phyloP scores from a whole-genome alignment of 2,329 filamentous ascomycete species.

The Aspergillus caelatus region DNA sequence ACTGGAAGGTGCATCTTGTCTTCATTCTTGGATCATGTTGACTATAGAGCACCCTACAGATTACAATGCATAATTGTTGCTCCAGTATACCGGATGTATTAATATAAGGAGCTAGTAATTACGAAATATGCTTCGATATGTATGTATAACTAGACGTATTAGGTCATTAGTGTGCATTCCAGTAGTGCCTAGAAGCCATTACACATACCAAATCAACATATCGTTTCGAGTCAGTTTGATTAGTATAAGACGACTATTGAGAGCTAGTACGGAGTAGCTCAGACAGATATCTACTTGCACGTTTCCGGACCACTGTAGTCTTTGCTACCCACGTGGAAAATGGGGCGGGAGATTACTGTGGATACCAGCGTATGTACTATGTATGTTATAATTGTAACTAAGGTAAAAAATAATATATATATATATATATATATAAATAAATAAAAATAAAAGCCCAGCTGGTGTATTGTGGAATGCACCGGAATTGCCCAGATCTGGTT shows the following conservation, averaged over 20 bases:
- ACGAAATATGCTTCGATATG: not conserved
- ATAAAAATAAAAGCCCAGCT: not conserved
- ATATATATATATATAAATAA: not conserved
- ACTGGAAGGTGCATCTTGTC: too few relatives aligned
- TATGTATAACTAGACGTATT: not conserved
- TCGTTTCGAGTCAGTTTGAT: slow-evolving; percentile 16
- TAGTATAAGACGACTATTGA: slow-evolving; percentile 13
- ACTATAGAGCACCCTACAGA: too few relatives aligned
- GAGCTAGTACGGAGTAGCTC: not conserved
- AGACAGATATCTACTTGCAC: not conserved
- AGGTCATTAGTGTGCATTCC: not conserved
- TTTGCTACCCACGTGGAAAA: slow-evolving; percentile 1
- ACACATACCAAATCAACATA: not conserved
- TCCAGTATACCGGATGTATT: not conserved
- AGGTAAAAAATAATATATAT: not conserved
- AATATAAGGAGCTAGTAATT: not conserved
- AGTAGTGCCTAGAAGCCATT: not conserved
- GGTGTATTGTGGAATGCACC: not conserved
- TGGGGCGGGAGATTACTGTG: not conserved
- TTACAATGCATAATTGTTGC: not conserved
- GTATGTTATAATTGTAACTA: not conserved
- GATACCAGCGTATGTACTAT: not conserved
- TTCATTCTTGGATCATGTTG: too few relatives aligned
- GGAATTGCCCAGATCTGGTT: not conserved
- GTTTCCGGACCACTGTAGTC: not conserved